These are phyloP conservation scores for Solanum aculeatissimum DNA, from an alignment of 305 asterid species.

Conservation along the genomic window DNA sequence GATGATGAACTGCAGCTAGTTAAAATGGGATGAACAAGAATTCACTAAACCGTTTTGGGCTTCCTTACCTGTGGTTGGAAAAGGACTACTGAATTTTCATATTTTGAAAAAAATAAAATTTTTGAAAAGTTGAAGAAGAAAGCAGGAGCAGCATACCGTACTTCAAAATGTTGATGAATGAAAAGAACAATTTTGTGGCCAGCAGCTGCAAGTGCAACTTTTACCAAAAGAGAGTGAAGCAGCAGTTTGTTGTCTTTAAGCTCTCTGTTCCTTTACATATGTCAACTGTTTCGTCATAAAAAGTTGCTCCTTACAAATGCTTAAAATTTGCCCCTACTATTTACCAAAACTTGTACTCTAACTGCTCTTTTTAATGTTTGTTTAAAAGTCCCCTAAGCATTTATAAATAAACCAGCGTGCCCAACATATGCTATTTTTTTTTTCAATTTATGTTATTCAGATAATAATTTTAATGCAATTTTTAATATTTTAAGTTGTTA, in stretches of 20 bases:
- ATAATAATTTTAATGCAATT: too few species aligned
- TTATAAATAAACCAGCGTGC: too few species aligned
- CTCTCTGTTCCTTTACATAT: background rate
- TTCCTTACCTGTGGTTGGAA: background rate
- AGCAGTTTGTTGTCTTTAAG: background rate
- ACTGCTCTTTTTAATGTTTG: too few species aligned
- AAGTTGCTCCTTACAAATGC: background rate
- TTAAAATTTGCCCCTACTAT: background rate
- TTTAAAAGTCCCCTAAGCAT: too few species aligned
- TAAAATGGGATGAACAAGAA: background rate
- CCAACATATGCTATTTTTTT: too few species aligned
- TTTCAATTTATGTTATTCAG: too few species aligned
- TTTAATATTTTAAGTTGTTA: too few species aligned
- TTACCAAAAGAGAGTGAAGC: background rate
- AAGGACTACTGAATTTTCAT: background rate
- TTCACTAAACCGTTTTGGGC: background rate
- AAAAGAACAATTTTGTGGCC: background rate
- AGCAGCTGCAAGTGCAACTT: background rate
- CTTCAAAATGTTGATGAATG: background rate
- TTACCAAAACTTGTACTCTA: too few species aligned
- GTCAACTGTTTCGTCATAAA: background rate
- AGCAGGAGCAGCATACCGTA: background rate
- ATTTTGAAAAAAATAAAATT: too few species aligned
- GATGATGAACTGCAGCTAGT: background rate
- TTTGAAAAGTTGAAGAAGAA: background rate